Conservation (phyloP, 1,284 basidiomycete species). For the Apiotrichum gracile region DNA sequence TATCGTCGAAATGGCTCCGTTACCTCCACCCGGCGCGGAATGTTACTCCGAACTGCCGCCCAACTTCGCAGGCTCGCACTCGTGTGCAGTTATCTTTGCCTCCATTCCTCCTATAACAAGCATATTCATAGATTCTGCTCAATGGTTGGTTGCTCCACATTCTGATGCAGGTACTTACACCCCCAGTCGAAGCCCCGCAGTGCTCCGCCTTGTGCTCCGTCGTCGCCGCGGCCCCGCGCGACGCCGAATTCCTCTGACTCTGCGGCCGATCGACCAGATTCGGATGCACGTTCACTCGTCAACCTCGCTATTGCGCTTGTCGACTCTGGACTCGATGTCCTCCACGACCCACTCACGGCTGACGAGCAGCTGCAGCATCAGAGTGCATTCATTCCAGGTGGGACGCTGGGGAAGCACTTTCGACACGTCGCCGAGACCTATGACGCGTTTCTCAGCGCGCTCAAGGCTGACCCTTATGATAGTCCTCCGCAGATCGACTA, state of each 20-base stretch:
- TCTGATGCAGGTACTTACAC: background rate
- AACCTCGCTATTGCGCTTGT: conserved; percentile 33
- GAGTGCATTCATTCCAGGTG: conserved; percentile 37
- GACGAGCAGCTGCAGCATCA: conserved; percentile 30
- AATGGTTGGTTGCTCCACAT: background rate
- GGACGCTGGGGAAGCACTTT: conserved; percentile 41
- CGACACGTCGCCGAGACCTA: conserved; percentile 43
- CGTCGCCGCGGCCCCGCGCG: too few species aligned
- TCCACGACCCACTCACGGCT: conserved; percentile 18
- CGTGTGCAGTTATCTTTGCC: too few species aligned
- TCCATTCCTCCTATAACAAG: too few species aligned
- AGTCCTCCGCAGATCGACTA: conserved; percentile 29
- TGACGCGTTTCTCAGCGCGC: conserved; percentile 30
- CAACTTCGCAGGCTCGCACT: too few species aligned
- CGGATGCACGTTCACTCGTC: conserved; percentile 21
- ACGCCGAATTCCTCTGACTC: too few species aligned
- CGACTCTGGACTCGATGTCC: conserved; percentile 33
- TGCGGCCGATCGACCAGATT: too few species aligned
- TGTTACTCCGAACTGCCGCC: too few species aligned
- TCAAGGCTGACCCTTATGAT: conserved; percentile 3
- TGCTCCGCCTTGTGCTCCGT: background rate
- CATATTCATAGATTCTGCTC: background rate
- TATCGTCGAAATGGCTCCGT: too few species aligned
- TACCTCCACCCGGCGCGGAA: too few species aligned
- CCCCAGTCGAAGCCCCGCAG: background rate